A percentile compares a stretch with the other conserved stretches of the same genome.
Evolutionary conservation across 2,329 filamentous ascomycete species (phyloP).

Genomic region (Lojkania enalia): DNA sequence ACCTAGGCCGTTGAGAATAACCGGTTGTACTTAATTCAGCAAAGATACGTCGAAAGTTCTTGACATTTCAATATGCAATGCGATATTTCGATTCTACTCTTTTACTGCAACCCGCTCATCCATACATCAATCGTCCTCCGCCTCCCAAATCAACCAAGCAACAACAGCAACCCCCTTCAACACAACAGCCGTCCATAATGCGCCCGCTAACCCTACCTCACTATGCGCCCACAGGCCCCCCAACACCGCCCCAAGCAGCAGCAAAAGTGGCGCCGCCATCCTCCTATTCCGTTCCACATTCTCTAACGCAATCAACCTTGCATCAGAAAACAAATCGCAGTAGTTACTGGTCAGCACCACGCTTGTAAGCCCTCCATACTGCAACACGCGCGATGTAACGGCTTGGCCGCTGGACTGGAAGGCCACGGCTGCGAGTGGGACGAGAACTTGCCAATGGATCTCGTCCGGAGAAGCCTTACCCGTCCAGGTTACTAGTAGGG

Average conservation of each 20-base stretch:
- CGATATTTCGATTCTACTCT: too few relatives aligned
- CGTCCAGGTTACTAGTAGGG: slow-evolving; percentile 48
- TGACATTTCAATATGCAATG: too few relatives aligned
- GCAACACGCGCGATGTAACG: slow-evolving; percentile 70
- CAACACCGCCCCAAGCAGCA: slow-evolving; percentile 58
- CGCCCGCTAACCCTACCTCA: slow-evolving; percentile 54
- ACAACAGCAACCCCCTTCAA: slow-evolving; percentile 46
- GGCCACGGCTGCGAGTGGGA: slow-evolving; percentile 70
- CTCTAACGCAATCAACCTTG: slow-evolving; percentile 50
- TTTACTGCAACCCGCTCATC: too few relatives aligned
- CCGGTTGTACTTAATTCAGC: too few relatives aligned
- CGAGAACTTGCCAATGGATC: slow-evolving; percentile 57
- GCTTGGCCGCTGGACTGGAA: slow-evolving; percentile 81
- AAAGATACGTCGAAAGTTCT: too few relatives aligned
- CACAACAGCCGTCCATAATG: slow-evolving; percentile 52
- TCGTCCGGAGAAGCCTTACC: slow-evolving; percentile 42
- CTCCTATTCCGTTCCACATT: slow-evolving; percentile 60
- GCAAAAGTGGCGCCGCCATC: slow-evolving; percentile 53
- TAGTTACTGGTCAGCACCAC: slow-evolving; percentile 82
- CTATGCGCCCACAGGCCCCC: slow-evolving; percentile 61
- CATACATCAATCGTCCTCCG: too few relatives aligned
- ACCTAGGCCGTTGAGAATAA: too few relatives aligned
- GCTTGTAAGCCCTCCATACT: slow-evolving; percentile 72
- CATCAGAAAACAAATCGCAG: slow-evolving; percentile 76
- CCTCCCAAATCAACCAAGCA: slow-evolving; percentile 49